These are phyloP conservation scores for Trypanosoma caninum DNA, from an alignment of 208 protist genomes.

Conservation along the genomic window DNA sequence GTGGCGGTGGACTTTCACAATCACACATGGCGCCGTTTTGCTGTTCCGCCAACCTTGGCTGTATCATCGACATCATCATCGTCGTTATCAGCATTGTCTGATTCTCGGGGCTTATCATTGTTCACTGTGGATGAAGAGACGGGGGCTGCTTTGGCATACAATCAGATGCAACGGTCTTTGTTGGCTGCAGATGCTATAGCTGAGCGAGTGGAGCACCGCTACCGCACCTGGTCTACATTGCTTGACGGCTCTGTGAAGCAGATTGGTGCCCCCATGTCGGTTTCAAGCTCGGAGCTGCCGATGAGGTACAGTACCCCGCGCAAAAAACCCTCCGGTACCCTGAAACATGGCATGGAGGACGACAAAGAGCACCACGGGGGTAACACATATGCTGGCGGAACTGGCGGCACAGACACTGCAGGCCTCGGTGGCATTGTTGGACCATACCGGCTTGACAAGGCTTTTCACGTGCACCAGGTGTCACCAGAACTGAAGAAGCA, in stretches of 20 bases:
- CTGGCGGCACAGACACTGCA: constrained; percentile 82
- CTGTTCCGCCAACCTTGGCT: neutral
- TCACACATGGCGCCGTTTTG: constrained; percentile 26
- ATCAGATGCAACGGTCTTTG: constrained; percentile 26
- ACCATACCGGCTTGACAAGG: constrained; percentile 90
- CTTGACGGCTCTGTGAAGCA: constrained; percentile 42
- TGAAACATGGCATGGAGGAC: constrained; percentile 91
- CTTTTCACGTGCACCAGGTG: constrained; percentile 82
- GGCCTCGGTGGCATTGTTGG: constrained; percentile 83
- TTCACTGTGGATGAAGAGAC: constrained; percentile 14
- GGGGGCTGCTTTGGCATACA: constrained; percentile 31
- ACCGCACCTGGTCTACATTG: constrained; percentile 49
- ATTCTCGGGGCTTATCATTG: neutral
- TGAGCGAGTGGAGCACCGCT: constrained; percentile 56
- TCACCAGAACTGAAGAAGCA: constrained; percentile 83
- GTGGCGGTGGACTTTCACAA: constrained; percentile 26
- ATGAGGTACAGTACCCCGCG: constrained; percentile 74
- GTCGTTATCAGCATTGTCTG: neutral
- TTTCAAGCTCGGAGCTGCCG: constrained; percentile 39
- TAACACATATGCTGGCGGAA: constrained; percentile 92
- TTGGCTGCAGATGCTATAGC: constrained; percentile 46
- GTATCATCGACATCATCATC: constrained; percentile 1
- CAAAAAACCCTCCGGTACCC: constrained; percentile 61
- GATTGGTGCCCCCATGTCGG: constrained; percentile 30
- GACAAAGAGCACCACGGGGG: constrained; percentile 90